A percentile compares a stretch with the other conserved stretches of the same genome.
Conservation (phyloP, 805 yeast genomes). For the Helenozyma baotianmanensis region DNA sequence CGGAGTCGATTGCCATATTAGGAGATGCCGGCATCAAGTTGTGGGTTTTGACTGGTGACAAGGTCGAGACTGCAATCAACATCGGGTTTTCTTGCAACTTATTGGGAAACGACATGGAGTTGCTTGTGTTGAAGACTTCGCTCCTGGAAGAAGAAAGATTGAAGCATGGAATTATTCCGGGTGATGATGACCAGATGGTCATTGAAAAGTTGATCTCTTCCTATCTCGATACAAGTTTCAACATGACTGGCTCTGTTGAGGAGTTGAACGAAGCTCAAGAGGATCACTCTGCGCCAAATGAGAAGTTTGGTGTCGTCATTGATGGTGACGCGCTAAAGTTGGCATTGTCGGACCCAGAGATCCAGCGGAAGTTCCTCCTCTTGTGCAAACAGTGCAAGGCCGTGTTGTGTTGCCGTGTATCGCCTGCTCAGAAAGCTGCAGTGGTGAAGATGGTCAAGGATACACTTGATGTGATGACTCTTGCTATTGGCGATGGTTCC, state of each 20-base stretch:
- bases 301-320: constrained; percentile 55
- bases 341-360: constrained; percentile 35
- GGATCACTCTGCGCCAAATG: constrained; percentile 63
- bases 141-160: constrained; percentile 23
- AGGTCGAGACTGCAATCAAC: constrained; percentile 85
- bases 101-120: constrained; percentile 70
- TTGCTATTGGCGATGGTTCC: constrained; percentile 84
- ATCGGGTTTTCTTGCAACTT: constrained; percentile 84
- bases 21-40: constrained; percentile 76
- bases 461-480: constrained; percentile 65
- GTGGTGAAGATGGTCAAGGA: constrained; percentile 65
- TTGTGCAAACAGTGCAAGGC: constrained; percentile 72
- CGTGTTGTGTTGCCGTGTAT: constrained; percentile 80
- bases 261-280: constrained; percentile 49
- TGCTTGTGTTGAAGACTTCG: constrained; percentile 50
- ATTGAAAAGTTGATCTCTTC: constrained; percentile 48
- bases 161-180: constrained; percentile 16
- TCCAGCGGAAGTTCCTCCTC: constrained; percentile 52
- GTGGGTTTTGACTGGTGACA: constrained; percentile 87
- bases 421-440: constrained; percentile 78
- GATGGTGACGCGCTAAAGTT: constrained; percentile 63
- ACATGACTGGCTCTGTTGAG: constrained; percentile 54
- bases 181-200: constrained; percentile 20
- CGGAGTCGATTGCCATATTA: constrained; percentile 67
- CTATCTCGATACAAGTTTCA: constrained; percentile 52